Percentiles rank a stretch among this genome's conserved stretches.
These are phyloP conservation scores for Lepidium africanum DNA, from an alignment of 345 rosid genomes.

Conservation along the genomic window DNA sequence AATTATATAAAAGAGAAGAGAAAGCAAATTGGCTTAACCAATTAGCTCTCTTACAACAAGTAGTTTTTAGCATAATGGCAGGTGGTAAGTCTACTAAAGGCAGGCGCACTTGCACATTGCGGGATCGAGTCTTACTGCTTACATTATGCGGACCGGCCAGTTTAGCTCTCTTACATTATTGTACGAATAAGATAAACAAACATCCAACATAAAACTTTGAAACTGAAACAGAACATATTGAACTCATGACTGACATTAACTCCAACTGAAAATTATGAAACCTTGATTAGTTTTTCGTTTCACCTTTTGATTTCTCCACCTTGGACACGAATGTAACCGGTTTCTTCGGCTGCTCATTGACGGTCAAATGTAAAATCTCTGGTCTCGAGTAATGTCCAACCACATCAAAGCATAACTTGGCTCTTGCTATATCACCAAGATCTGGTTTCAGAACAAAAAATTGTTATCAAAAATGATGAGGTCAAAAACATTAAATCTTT, in stretches of 20 bases:
- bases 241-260: background rate
- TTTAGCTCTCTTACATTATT: background rate
- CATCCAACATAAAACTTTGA: background rate
- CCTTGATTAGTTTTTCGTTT: background rate
- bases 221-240: background rate
- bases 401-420: slow-evolving; percentile 82
- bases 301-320: slow-evolving; percentile 17
- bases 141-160: too few species aligned
- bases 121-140: too few species aligned
- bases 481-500: background rate
- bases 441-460: slow-evolving; percentile 30
- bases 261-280: background rate
- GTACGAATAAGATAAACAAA: background rate
- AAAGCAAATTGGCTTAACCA: background rate
- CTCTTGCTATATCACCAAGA: slow-evolving; percentile 77
- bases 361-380: slow-evolving; percentile 69
- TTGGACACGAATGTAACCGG: slow-evolving; percentile 56
- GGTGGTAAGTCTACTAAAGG: too few species aligned
- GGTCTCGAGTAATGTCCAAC: slow-evolving; percentile 91
- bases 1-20: background rate
- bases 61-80: too few species aligned
- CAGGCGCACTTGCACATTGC: too few species aligned
- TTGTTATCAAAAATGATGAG: background rate
- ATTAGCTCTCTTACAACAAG: background rate
- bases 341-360: slow-evolving; percentile 52